Evolutionary conservation across 768 basidiomycete genomes (phyloP).

Genomic region (Boletus coccyginus): DNA sequence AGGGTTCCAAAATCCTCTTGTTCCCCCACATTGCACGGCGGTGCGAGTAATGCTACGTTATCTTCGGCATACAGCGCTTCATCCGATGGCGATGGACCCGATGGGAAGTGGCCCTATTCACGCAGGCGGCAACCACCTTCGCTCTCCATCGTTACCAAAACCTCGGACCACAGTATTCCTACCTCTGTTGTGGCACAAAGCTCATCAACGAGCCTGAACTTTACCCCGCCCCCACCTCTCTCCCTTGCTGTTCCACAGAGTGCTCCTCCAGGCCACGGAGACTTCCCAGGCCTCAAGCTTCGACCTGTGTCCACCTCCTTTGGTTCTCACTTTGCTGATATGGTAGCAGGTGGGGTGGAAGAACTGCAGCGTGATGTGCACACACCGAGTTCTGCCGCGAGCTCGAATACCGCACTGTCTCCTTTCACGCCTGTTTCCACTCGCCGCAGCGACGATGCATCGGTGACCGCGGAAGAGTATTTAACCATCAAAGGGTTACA

Average conservation of each 20-base stretch:
- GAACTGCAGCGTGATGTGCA: conserved; percentile 41
- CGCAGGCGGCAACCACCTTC: conserved; percentile 31
- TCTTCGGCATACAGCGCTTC: conserved; percentile 4
- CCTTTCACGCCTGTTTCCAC: conserved; percentile 45
- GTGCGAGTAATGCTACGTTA: conserved; percentile 15
- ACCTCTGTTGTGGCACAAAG: conserved; percentile 10
- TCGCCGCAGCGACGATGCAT: conserved; percentile 35
- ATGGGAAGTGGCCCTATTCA: conserved; percentile 20
- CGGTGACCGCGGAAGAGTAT: conserved; percentile 37
- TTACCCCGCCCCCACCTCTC: conserved; percentile 6
- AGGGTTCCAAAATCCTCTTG: conserved; percentile 43
- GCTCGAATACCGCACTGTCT: conserved; percentile 40
- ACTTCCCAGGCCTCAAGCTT: conserved; percentile 66
- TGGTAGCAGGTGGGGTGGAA: conserved; percentile 29
- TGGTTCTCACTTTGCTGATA: conserved; percentile 60
- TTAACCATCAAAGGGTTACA: conserved; percentile 52
- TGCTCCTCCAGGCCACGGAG: conserved; percentile 60
- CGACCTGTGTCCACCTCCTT: conserved; percentile 78
- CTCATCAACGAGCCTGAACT: conserved; percentile 11
- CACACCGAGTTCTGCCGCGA: conserved; percentile 49
- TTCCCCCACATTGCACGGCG: conserved; percentile 34
- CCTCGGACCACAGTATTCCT: conserved; percentile 14
- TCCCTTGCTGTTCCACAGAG: conserved; percentile 44
- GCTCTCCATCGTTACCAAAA: conserved; percentile 29
- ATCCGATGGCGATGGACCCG: conserved; percentile 10